Conservation (phyloP, 208 protist genomes). For the Trypanosoma melophagium region DNA sequence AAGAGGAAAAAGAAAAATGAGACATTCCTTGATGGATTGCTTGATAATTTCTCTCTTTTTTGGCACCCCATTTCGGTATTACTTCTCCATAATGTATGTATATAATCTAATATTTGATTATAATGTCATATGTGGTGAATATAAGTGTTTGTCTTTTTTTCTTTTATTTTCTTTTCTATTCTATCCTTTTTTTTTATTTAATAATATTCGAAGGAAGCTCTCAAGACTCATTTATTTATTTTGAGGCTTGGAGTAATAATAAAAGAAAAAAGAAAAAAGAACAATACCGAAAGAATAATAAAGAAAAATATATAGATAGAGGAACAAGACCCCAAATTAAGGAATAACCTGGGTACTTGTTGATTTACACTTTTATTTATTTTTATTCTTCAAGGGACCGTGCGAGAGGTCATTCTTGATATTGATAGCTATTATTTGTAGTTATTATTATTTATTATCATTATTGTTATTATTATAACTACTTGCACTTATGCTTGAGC, state of each 20-base stretch:
- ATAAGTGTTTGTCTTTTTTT: background rate
- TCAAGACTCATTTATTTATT: background rate
- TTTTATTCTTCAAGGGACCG: too few species aligned
- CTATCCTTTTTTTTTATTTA: background rate
- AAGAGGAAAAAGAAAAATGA: background rate
- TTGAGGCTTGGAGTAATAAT: background rate
- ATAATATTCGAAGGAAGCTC: background rate
- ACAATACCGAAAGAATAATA: background rate
- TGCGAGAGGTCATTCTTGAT: too few species aligned
- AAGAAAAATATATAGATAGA: constrained; percentile 10
- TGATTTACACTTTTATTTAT: too few species aligned
- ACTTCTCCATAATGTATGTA: too few species aligned
- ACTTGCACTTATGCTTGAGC: too few species aligned
- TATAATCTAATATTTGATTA: too few species aligned
- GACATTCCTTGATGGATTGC: background rate
- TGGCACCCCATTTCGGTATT: too few species aligned
- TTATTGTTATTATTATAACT: background rate
- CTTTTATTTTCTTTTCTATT: background rate
- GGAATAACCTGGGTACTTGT: too few species aligned
- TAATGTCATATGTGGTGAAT: too few species aligned
- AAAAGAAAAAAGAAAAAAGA: background rate
- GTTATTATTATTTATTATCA: constrained; percentile 4
- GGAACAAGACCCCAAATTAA: too few species aligned
- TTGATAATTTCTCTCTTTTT: background rate
- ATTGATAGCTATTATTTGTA: constrained; percentile 8